These are phyloP conservation scores for Stephania japonica DNA, from an alignment of 164 flowering plant species.

Conservation along the genomic window DNA sequence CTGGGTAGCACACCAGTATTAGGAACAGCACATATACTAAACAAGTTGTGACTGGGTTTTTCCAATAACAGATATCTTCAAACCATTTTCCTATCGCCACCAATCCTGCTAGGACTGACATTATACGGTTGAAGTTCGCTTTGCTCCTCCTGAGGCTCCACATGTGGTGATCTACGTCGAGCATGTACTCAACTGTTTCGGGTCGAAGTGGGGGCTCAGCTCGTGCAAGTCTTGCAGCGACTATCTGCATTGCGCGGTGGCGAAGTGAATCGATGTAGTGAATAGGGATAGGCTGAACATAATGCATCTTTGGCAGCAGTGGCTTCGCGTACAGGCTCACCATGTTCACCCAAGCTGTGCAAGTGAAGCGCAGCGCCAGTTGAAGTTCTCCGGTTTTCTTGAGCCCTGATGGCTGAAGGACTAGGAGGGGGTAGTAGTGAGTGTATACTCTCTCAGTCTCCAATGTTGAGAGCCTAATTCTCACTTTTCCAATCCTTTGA, in stretches of 20 bases:
- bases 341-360: constrained; percentile 77
- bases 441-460: constrained; percentile 63
- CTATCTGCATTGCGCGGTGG: constrained; percentile 66
- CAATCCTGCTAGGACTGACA: constrained; percentile 47
- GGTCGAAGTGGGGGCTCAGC: constrained; percentile 77
- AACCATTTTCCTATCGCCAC: constrained; percentile 42
- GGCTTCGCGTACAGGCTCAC: constrained; percentile 57
- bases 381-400: constrained; percentile 76
- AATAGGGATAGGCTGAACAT: constrained; percentile 57
- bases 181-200: constrained; percentile 75
- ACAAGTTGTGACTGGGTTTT: constrained; percentile 64
- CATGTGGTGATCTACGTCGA: constrained; percentile 69
- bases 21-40: constrained; percentile 62
- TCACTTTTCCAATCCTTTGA: constrained; percentile 70
- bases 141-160: constrained; percentile 70
- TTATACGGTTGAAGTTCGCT: constrained; percentile 65
- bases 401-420: constrained; percentile 46
- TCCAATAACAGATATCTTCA: constrained; percentile 56
- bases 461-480: constrained; percentile 69
- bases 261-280: constrained; percentile 51
- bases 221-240: constrained; percentile 52
- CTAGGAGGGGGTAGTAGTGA: constrained; percentile 58
- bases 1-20: constrained; percentile 75
- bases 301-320: constrained; percentile 87
- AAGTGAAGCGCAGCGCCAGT: constrained; percentile 66